A percentile compares a stretch with the other conserved stretches of the same genome.
phyloP scores from a whole-genome alignment of 2,329 filamentous ascomycete species.

The Penicillium sp. region DNA sequence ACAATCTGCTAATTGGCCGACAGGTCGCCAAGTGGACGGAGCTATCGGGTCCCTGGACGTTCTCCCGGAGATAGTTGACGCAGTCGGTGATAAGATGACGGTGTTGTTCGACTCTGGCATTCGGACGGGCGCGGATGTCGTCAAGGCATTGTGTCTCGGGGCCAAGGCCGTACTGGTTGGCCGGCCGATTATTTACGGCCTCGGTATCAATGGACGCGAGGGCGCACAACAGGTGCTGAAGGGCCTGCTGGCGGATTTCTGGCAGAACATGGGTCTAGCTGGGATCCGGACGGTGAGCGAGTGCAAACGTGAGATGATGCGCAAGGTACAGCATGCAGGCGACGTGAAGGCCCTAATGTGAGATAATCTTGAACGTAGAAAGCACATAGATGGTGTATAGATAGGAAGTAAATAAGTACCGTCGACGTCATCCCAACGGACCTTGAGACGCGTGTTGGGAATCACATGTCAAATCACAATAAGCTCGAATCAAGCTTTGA shows the following conservation, averaged over 20 bases:
- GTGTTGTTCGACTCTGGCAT: slow-evolving; percentile 52
- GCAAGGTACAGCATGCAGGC: slow-evolving; percentile 35
- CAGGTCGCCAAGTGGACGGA: slow-evolving; percentile 49
- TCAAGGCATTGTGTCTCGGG: slow-evolving; percentile 52
- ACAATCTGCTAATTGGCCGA: neutral
- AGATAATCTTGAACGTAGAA: neutral
- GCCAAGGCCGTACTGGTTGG: slow-evolving; percentile 57
- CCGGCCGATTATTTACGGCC: slow-evolving; percentile 55
- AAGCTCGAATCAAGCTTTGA: neutral
- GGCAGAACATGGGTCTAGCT: slow-evolving; percentile 54
- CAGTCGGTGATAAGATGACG: slow-evolving; percentile 48
- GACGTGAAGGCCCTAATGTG: slow-evolving; percentile 35
- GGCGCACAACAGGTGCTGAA: slow-evolving; percentile 53
- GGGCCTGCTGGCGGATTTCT: slow-evolving; percentile 51
- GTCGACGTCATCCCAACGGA: slow-evolving; percentile 12
- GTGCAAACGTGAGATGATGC: slow-evolving; percentile 32
- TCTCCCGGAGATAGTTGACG: slow-evolving; percentile 58
- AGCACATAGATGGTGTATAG: neutral
- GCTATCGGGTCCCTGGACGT: slow-evolving; percentile 50
- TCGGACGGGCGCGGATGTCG: slow-evolving; percentile 47
- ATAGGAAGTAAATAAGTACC: neutral
- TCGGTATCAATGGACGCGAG: slow-evolving; percentile 52
- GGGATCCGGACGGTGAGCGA: slow-evolving; percentile 44
- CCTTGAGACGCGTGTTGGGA: slow-evolving; percentile 6
- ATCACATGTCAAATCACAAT: slow-evolving; percentile 13